Conservation (phyloP, 2,329 filamentous ascomycete genomes). For the Fusarium sp. region DNA sequence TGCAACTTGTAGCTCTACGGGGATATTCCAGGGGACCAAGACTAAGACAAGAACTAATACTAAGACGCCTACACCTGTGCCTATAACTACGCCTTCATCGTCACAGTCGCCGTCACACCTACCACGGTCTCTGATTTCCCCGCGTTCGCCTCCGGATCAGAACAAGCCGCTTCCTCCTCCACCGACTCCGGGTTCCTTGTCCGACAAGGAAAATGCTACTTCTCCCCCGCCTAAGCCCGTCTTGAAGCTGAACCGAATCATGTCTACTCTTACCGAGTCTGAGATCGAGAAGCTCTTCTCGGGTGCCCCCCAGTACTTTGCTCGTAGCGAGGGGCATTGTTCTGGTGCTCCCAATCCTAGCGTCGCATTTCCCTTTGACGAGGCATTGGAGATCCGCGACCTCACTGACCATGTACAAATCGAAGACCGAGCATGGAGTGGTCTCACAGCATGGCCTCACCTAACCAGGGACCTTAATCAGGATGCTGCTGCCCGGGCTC, state of each 20-base stretch:
- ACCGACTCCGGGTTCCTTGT: constrained; percentile 55
- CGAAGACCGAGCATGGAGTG: constrained; percentile 71
- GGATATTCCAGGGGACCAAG: constrained; percentile 29
- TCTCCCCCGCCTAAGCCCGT: constrained; percentile 54
- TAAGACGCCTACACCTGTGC: constrained; percentile 1
- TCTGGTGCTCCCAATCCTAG: constrained; percentile 70
- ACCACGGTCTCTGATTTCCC: constrained; percentile 45
- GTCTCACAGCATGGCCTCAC: constrained; percentile 71
- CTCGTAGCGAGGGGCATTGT: constrained; percentile 68
- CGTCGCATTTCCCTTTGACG: constrained; percentile 76
- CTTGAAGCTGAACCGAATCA: constrained; percentile 67
- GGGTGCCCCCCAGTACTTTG: constrained; percentile 78
- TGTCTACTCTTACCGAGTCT: constrained; percentile 66
- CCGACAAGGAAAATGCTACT: constrained; percentile 38
- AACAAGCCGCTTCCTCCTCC: constrained; percentile 69
- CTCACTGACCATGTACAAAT: constrained; percentile 73
- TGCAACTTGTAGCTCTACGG: constrained; percentile 18
- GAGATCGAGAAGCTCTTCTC: constrained; percentile 78
- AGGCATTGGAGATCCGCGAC: constrained; percentile 69
- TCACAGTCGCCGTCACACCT: constrained; percentile 43
- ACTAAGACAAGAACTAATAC: constrained; percentile 16
- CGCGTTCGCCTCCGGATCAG: constrained; percentile 57
- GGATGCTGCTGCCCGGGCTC: constrained; percentile 57
- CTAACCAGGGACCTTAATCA: constrained; percentile 64
- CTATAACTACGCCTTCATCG: constrained; percentile 30